Evolutionary conservation across 139 green algal genomes (phyloP).

Genomic region (Chlamydomonas sp.): DNA sequence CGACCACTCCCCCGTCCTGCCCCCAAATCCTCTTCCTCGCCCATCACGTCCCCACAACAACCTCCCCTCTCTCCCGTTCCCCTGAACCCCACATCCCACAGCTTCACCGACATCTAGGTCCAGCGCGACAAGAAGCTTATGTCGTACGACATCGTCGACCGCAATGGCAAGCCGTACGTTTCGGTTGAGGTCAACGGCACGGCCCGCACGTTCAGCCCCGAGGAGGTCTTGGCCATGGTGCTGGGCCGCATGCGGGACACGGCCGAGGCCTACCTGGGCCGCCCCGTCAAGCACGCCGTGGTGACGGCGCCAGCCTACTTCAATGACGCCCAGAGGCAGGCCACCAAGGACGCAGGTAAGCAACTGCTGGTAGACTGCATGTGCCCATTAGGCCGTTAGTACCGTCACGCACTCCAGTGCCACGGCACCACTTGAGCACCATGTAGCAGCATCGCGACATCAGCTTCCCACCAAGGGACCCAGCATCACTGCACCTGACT

Average conservation of each 20-base stretch:
- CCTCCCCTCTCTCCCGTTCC: not conserved
- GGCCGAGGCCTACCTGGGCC: slow-evolving; percentile 74
- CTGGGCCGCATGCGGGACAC: slow-evolving; percentile 85
- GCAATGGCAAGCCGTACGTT: slow-evolving; percentile 50
- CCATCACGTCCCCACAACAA: no score
- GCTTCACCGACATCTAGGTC: slow-evolving; percentile 71
- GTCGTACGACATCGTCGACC: slow-evolving; percentile 68
- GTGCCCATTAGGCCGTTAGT: slow-evolving; percentile 30
- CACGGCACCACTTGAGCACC: no score
- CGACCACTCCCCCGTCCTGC: no score
- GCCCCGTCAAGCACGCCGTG: slow-evolving; percentile 80
- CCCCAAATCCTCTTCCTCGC: no score
- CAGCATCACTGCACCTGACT: no score
- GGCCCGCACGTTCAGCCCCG: slow-evolving; percentile 57
- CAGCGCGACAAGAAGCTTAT: slow-evolving; percentile 93
- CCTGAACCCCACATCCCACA: slow-evolving; percentile 3
- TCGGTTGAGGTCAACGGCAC: slow-evolving; percentile 65
- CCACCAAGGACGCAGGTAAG: slow-evolving; percentile 83
- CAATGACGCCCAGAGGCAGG: slow-evolving; percentile 98
- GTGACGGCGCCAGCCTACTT: slow-evolving; percentile 99
- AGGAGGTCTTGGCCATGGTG: slow-evolving; percentile 68
- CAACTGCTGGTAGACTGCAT: slow-evolving; percentile 54
- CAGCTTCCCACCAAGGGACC: no score
- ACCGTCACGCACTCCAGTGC: not conserved
- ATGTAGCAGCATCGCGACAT: no score